phyloP scores from a whole-genome alignment of 2,329 filamentous ascomycete species.

The Fusarium sp. region DNA sequence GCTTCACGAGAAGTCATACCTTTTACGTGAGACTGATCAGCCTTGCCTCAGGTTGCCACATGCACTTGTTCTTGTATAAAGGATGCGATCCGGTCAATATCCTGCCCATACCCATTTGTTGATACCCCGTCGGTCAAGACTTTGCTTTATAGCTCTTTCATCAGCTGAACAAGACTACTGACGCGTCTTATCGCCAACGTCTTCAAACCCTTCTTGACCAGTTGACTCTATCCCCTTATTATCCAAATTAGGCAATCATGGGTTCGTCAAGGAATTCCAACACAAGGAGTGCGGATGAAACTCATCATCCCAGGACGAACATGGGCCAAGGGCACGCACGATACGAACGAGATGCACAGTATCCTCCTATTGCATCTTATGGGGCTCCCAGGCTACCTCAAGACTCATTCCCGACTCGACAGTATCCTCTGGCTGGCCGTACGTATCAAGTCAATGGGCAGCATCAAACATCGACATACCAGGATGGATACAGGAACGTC shows the following conservation, averaged over 20 bases:
- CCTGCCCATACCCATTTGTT: background rate
- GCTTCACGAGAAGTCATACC: background rate
- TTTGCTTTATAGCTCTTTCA: background rate
- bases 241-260: background rate
- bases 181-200: background rate
- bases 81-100: background rate
- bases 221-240: background rate
- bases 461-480: background rate
- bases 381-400: background rate
- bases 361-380: background rate
- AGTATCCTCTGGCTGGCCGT: background rate
- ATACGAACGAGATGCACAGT: background rate
- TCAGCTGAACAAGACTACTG: background rate
- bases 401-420: background rate
- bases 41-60: constrained; percentile 1
- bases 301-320: background rate
- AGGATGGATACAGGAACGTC: background rate
- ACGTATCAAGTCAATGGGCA: background rate
- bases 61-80: background rate
- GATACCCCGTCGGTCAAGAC: background rate
- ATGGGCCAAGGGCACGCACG: background rate
- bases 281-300: background rate
- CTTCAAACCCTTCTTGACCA: background rate
- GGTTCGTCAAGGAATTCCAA: background rate
- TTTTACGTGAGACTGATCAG: constrained; percentile 21